Conservation (phyloP, 345 rosid genomes). For the Microthlaspi erraticum region DNA sequence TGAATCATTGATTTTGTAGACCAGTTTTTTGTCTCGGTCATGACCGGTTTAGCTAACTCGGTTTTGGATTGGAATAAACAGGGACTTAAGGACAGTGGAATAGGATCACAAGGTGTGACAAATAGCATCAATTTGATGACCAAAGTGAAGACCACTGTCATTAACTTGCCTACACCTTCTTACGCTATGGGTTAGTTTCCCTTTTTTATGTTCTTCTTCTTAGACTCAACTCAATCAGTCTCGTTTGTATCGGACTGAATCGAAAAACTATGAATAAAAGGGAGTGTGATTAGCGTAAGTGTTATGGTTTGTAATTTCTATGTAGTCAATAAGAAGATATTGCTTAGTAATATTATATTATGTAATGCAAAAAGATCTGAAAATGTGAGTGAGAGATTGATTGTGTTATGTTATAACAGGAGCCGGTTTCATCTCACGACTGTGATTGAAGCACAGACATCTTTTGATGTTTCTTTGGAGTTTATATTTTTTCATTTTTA, state of each 20-base stretch:
- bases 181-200: constrained; percentile 84
- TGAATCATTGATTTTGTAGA: constrained; percentile 26
- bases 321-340: constrained; percentile 35
- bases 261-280: constrained; percentile 34
- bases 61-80: constrained; percentile 33
- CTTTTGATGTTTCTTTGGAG: constrained; percentile 14
- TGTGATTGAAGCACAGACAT: constrained; percentile 35
- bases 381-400: constrained; percentile 24
- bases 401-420: constrained; percentile 40
- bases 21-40: background rate
- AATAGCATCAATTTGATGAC: constrained; percentile 98
- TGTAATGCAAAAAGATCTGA: constrained; percentile 10
- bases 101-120: constrained; percentile 96
- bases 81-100: constrained; percentile 99
- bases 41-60: constrained; percentile 20
- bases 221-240: constrained; percentile 29
- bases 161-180: constrained; percentile 87
- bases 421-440: constrained; percentile 38
- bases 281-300: constrained; percentile 39
- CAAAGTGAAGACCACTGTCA: constrained; percentile 90
- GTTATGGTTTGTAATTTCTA: constrained; percentile 39
- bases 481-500: constrained; percentile 1
- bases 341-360: background rate
- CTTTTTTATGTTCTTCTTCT: constrained; percentile 5
- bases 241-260: constrained; percentile 25